Base-by-base conservation (phyloP, 768 basidiomycete genomes). In the Suillus occidentalis region DNA sequence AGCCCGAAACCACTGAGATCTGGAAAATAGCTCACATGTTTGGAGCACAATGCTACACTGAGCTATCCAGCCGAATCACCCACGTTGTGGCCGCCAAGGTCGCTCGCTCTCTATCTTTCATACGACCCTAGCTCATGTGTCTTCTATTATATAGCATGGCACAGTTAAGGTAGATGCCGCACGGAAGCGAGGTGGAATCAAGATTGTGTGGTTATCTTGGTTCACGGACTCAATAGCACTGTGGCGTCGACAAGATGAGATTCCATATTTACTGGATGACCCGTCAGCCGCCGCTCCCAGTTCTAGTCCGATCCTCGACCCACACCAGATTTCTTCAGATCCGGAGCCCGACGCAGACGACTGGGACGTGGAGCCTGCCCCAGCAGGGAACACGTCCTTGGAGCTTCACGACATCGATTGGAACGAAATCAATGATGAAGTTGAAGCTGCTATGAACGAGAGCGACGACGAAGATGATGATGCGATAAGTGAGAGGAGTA, bases 61-160 rank as follows among this genome's bases (percentile, higher is more conserved):
- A 94, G 67, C 73, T 97, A 47, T 83, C 82, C 6, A 76, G 74
- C 34, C 78, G 83, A 2, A 84, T 92, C 25, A 99, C 97, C 0
- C 97, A 99, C 70, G 89, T 98, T 45, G 94, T 99, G 25, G 91
- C 95, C 25, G 92, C 90, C 10, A 94, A 95, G 84, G 92, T 93
- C 66, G 64, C 75, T 69, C 43, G 47, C 45, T 63, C 8, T 16
- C 20, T n/a, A 52, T 61, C 13, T 49, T 45, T 49, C 28, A 25
- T 5, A 62, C 56, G 62, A 62, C 45, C 65, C 65, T 63, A 45
- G 58, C 47, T 61, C 39, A 59, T 68, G 34, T 63, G 12, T 28
- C 49, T 28, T 42, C 49, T 39, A 57, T 47, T 53, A 37, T 56
- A 34, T 71, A 96, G 93, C 87, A 87, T 66, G 92, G 93, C 40